Percentiles rank a stretch among this genome's conserved stretches.
phyloP scores from a whole-genome alignment of 31 red algal genomes.

The Asparagopsis taxiformis region DNA sequence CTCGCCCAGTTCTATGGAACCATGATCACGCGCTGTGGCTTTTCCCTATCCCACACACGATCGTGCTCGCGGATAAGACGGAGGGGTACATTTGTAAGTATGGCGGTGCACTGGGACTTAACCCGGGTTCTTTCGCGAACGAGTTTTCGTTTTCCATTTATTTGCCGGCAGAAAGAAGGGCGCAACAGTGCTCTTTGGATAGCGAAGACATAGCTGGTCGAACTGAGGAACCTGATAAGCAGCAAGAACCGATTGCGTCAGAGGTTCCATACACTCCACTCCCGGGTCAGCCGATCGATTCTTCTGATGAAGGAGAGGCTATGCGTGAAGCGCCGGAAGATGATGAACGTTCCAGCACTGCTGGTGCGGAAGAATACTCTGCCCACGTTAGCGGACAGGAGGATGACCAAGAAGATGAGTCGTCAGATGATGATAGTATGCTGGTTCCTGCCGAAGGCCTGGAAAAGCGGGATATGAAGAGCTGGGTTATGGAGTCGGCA shows the following conservation, averaged over 20 bases:
- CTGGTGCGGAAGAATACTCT: background rate
- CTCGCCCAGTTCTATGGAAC: constrained; percentile 70
- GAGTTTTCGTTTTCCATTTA: constrained; percentile 72
- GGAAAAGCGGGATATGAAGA: constrained; percentile 44
- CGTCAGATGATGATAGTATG: constrained; percentile 51
- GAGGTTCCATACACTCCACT: background rate
- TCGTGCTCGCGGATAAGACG: constrained; percentile 67
- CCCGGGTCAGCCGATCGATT: background rate
- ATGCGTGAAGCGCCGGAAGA: background rate
- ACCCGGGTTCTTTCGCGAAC: constrained; percentile 65
- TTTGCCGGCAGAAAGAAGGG: constrained; percentile 56
- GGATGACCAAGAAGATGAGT: constrained; percentile 3
- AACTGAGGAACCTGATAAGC: background rate
- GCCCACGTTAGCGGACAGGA: background rate
- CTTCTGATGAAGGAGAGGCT: constrained; percentile 8
- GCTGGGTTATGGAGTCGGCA: constrained; percentile 20
- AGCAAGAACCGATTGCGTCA: background rate
- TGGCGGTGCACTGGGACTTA: constrained; percentile 39
- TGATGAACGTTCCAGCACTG: constrained; percentile 1
- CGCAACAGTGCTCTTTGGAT: constrained; percentile 52
- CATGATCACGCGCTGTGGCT: constrained; percentile 78
- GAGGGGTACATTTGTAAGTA: constrained; percentile 68
- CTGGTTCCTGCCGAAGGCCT: constrained; percentile 36
- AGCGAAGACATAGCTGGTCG: constrained; percentile 26
- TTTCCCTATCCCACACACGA: constrained; percentile 54